A percentile compares a stretch with the other conserved stretches of the same genome.
Conservation (phyloP, 495 filamentous ascomycete genomes). For the Aspergillus funiculosus region DNA sequence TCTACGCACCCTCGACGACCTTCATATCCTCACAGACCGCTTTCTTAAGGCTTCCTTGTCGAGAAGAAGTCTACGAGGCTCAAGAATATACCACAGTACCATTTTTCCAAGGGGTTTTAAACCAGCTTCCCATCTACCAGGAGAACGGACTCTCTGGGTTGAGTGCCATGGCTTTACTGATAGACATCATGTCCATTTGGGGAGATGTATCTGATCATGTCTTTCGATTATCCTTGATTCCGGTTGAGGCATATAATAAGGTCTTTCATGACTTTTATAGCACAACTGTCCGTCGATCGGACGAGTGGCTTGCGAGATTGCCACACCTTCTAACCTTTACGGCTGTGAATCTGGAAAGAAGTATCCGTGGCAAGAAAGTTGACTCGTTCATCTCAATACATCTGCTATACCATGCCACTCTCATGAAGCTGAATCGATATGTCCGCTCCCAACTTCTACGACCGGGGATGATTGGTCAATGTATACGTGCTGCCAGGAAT, state of each 20-base stretch:
- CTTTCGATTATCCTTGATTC: slow-evolving; percentile 49
- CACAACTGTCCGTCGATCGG: slow-evolving; percentile 43
- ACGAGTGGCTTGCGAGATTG: slow-evolving; percentile 42
- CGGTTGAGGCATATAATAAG: slow-evolving; percentile 34
- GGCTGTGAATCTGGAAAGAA: slow-evolving; percentile 45
- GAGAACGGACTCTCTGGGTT: slow-evolving; percentile 31
- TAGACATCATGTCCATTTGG: slow-evolving; percentile 58
- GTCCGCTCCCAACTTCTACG: slow-evolving; percentile 37
- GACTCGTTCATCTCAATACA: slow-evolving; percentile 56
- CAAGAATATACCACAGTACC: slow-evolving; percentile 48
- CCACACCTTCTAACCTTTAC: slow-evolving; percentile 44
- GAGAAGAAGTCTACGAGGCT: slow-evolving; percentile 52
- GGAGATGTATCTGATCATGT: slow-evolving; percentile 56
- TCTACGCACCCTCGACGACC: slow-evolving; percentile 42
- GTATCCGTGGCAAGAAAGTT: slow-evolving; percentile 39
- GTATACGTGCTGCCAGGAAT: slow-evolving; percentile 35
- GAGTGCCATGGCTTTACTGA: slow-evolving; percentile 55
- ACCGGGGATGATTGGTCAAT: slow-evolving; percentile 26
- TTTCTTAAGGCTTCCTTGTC: slow-evolving; percentile 57
- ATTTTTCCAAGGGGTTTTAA: slow-evolving; percentile 48
- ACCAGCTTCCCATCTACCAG: slow-evolving; percentile 22
- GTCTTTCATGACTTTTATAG: slow-evolving; percentile 48
- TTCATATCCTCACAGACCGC: slow-evolving; percentile 49
- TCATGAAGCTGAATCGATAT: slow-evolving; percentile 59
- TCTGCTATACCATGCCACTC: slow-evolving; percentile 53